Evolutionary conservation across 2,329 filamentous ascomycete genomes (phyloP), one percentile per base, ranked within the genome.

Genomic region (Fusarium goolgardi): DNA sequence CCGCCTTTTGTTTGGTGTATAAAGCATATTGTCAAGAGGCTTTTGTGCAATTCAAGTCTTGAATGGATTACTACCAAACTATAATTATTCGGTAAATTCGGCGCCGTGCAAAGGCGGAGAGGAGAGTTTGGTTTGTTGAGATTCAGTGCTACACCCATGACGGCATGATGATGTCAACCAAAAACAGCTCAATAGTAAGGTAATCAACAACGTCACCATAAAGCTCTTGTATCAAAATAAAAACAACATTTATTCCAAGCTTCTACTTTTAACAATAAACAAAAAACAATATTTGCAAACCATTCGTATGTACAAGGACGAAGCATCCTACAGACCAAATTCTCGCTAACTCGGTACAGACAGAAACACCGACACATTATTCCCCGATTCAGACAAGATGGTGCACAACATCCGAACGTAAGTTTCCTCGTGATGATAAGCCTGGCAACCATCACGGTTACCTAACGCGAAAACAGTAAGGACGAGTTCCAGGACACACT

Each of bases 81-180:
- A n/a, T 18, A 11, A 3, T 20, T 2, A 16, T 35, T 51, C 45
- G 16, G 40, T 18, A 23, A 45, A n/a, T 21, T 34, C 11, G 35
- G 41, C 21, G 11, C 44, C 34, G n/a, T 32, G 9, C n/a, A 41
- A 53, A 20, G 34, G 51, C 51, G 45, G 45, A 58, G 59, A 52
- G 35, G 15, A 25, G 32, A 62, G 35, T 16, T 21, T 25, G 13
- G 23, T 23, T 31, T 20, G 50, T 21, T 16, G 51, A 3, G 37
- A 45, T 47, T 37, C 18, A 29, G 12, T 49, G 18, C 46, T 16
- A 18, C 13, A 29, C 41, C n/a, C 32, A 69, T 68, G 65, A 68
- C 65, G 60, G 46, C 47, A 68, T 66, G 27, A 68, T 68, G 65
- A 68, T 69, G 65, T 66, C 61, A 66, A 43, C 27, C 9, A 15